phyloP scores from a whole-genome alignment of 345 rosid species.

The Pugionium dolabratum region DNA sequence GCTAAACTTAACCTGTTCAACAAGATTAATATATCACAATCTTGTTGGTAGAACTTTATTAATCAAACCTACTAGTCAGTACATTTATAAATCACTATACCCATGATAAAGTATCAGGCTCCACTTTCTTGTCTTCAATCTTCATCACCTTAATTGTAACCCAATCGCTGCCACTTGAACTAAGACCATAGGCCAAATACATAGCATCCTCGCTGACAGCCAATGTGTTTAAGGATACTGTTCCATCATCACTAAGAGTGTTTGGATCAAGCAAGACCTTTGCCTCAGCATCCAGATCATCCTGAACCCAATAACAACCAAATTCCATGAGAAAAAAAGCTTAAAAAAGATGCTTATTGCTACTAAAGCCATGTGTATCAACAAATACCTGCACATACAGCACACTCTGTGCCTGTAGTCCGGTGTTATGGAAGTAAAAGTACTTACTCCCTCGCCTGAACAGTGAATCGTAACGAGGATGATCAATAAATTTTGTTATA shows the following conservation, averaged over 20 bases:
- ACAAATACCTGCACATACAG: slow-evolving; percentile 67
- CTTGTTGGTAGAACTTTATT: background rate
- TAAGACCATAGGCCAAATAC: slow-evolving; percentile 78
- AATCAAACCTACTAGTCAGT: slow-evolving; percentile 6
- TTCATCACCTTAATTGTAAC: slow-evolving; percentile 70
- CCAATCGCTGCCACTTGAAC: slow-evolving; percentile 97
- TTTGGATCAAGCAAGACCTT: slow-evolving; percentile 91
- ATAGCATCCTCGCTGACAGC: slow-evolving; percentile 75
- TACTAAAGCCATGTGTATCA: background rate
- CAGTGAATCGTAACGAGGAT: slow-evolving; percentile 75
- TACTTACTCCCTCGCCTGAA: slow-evolving; percentile 66
- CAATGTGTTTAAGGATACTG: slow-evolving; percentile 59
- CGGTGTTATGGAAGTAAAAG: slow-evolving; percentile 83
- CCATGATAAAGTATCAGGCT: slow-evolving; percentile 79
- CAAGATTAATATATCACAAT: background rate
- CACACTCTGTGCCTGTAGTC: slow-evolving; percentile 83
- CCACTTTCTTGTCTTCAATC: slow-evolving; percentile 63
- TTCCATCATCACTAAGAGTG: slow-evolving; percentile 79
- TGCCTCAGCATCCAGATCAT: slow-evolving; percentile 64
- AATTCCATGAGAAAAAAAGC: slow-evolving; percentile 15
- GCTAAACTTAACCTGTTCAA: slow-evolving; percentile 71
- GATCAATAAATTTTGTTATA: slow-evolving; percentile 62
- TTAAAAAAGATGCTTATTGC: background rate
- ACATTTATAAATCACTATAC: slow-evolving; percentile 44
- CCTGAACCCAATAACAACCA: slow-evolving; percentile 48